These are phyloP conservation scores for Andrographis paniculata DNA, from an alignment of 305 asterid genomes.

Conservation along the genomic window DNA sequence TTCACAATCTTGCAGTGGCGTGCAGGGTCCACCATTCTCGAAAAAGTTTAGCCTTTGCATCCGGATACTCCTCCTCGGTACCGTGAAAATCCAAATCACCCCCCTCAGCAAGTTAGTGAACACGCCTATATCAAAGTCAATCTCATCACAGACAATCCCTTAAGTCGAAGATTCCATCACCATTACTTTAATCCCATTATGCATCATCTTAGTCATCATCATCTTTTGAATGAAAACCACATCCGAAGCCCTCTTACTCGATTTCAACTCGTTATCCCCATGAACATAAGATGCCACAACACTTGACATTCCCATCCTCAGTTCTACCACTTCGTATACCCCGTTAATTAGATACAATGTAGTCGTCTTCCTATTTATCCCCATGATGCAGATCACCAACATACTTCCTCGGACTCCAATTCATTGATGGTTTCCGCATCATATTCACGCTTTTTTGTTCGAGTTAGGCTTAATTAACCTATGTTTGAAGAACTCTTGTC, in stretches of 20 bases:
- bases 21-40: conserved; percentile 75
- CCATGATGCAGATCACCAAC: conserved; percentile 72
- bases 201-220: conserved; percentile 88
- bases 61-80: conserved; percentile 59
- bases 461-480: conserved; percentile 65
- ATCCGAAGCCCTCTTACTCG: conserved; percentile 39
- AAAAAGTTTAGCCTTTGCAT: conserved; percentile 57
- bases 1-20: conserved; percentile 81
- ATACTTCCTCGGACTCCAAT: conserved; percentile 78
- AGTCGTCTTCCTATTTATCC: conserved; percentile 76
- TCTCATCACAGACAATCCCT: conserved; percentile 64
- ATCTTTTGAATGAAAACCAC: conserved; percentile 68
- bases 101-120: conserved; percentile 65
- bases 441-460: conserved; percentile 21
- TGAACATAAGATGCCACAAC: conserved; percentile 63
- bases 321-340: conserved; percentile 92
- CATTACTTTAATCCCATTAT: conserved; percentile 81
- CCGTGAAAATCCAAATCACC: conserved; percentile 65
- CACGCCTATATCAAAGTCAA: conserved; percentile 87
- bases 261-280: conserved; percentile 77
- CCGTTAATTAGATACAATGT: conserved; percentile 61
- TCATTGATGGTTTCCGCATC: conserved; percentile 33
- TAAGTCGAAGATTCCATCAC: conserved; percentile 84
- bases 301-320: conserved; percentile 89
- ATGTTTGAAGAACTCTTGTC: conserved; percentile 72